Evolutionary conservation across 2,329 filamentous ascomycete genomes (phyloP).

Genomic region (Diaporthe aspalathi): DNA sequence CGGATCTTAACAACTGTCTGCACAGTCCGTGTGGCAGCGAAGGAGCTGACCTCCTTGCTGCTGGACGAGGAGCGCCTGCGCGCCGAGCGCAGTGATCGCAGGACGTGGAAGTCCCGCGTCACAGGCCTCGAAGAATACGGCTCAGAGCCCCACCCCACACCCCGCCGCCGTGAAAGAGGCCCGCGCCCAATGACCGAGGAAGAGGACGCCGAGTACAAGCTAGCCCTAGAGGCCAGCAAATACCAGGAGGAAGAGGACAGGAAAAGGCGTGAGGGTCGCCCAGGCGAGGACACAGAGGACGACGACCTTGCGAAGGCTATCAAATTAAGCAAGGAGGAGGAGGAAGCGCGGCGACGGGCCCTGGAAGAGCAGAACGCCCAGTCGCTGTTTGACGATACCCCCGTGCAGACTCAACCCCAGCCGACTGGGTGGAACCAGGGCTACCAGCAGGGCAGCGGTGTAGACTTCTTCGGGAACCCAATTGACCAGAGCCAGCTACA

Average conservation of each 20-base stretch:
- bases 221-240: constrained; percentile 96
- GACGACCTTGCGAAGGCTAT: constrained; percentile 96
- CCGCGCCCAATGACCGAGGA: constrained; percentile 72
- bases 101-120: constrained; percentile 96
- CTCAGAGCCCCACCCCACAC: constrained; percentile 55
- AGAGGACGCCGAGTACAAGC: constrained; percentile 88
- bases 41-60: constrained; percentile 92
- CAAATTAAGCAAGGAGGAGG: constrained; percentile 92
- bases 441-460: constrained; percentile 95
- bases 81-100: constrained; percentile 89
- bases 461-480: constrained; percentile 97
- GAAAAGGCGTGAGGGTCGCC: constrained; percentile 75
- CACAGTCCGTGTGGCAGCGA: constrained; percentile 91
- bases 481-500: constrained; percentile 82
- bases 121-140: constrained; percentile 89
- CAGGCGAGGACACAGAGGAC: constrained; percentile 69
- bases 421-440: constrained; percentile 94
- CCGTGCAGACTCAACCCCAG: constrained; percentile 75
- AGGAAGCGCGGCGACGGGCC: constrained; percentile 87
- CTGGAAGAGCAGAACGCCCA: constrained; percentile 87
- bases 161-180: constrained; percentile 58
- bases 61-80: constrained; percentile 93
- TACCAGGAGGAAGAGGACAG: constrained; percentile 92
- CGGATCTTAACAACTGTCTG: constrained; percentile 42
- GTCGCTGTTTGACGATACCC: constrained; percentile 88